Base-by-base conservation (phyloP, 1,139 yeast species). In the Blastobotrys malaysiensis region DNA sequence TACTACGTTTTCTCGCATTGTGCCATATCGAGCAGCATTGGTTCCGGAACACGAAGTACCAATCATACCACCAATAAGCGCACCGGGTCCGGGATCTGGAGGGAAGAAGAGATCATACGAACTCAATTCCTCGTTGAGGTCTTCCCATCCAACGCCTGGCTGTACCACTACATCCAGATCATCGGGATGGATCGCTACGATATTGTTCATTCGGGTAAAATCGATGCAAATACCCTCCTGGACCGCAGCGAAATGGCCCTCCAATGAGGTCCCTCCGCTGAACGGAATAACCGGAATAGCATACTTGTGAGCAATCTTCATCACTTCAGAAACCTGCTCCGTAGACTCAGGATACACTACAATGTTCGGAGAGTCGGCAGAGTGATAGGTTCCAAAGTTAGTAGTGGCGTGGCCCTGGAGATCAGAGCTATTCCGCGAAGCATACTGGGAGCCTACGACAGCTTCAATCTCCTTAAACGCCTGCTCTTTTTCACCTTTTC, bases 251-350 rank as follows among this genome's bases (percentile, higher is more conserved):
- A 80, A 84, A 57, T 87, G 91, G 9, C 95, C 95, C 69, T 88
- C 95, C 44, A 88, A 73, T 0, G 95, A 84, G 0, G 95, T 87
- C 57, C 90, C 85, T 0, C 95, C 95, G 1, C 88, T 82, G 63
- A 77, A 83, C 9, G 95, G 89, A 20, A 86, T 82, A 14, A 87
- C 77, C 0, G 96, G 95, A 4, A 88, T 82, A 20, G 76, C 65
- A 65, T 78, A 79, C 61, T 79, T 73, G 66, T 84, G 79, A 49
- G 85, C 82, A 43, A 86, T 73, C 65, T 82, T 80, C 69, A 85
- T 69, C 18, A 87, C 73, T 56, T 74, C 66, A 1, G 86, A 77
- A 1, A 88, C 93, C 58, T 88, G 80, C 58, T 83, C 84, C 0
- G 91, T 84, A 16, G 79, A 69, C 2, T 64, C 68, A 1, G 95